A percentile compares a stretch with the other conserved stretches of the same genome.
Evolutionary conservation across 805 yeast genomes (phyloP).

Genomic region (Zygoascus flipseniorum): DNA sequence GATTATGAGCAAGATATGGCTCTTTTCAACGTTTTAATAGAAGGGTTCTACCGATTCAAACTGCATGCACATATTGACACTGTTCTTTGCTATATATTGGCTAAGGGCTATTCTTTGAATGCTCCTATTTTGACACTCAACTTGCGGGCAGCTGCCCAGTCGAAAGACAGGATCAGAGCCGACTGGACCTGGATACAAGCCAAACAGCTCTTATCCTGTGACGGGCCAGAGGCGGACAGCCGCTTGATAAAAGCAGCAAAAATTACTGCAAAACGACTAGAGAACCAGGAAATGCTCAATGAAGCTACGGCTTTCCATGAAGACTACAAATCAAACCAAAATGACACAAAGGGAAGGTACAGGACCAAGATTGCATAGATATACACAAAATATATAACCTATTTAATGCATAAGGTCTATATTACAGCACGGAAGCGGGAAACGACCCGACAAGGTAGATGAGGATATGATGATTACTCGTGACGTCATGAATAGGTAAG

Average conservation of each 20-base stretch:
- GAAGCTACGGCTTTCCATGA: background rate
- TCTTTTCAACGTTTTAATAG: constrained; percentile 6
- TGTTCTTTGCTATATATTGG: constrained; percentile 5
- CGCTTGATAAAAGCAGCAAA: background rate
- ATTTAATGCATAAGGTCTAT: background rate
- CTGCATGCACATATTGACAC: constrained; percentile 9
- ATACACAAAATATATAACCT: background rate
- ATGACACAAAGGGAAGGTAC: background rate
- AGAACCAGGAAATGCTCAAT: background rate
- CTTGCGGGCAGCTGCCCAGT: constrained; percentile 16
- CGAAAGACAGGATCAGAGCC: constrained; percentile 16
- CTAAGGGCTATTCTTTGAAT: constrained; percentile 2
- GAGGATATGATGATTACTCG: background rate
- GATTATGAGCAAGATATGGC: background rate
- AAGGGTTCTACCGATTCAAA: constrained; percentile 13
- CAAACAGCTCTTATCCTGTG: background rate
- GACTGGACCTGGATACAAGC: constrained; percentile 15
- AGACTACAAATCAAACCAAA: background rate
- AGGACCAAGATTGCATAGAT: background rate
- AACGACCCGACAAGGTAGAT: background rate
- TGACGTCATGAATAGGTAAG: constrained; percentile 1
- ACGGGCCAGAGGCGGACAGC: background rate
- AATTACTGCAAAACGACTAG: background rate
- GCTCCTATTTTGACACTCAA: constrained; percentile 15
- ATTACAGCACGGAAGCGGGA: background rate